Conservation (phyloP, 371 early-diverging fungal species). For the Apophysomyces ossiformis region DNA sequence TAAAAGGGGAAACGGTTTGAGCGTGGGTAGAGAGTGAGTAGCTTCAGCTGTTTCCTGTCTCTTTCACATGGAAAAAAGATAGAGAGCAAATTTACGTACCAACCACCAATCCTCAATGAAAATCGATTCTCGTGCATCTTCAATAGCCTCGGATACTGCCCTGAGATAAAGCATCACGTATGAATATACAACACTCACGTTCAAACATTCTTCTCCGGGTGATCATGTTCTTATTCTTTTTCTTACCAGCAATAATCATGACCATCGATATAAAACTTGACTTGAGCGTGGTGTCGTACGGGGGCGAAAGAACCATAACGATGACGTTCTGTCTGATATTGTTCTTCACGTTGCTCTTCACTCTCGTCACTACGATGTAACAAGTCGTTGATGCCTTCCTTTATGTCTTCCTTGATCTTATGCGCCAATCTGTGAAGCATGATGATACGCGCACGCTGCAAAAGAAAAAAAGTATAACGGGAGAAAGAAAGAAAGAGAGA, state of each 20-base stretch:
- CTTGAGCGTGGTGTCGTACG: constrained; percentile 66
- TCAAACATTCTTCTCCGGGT: not conserved
- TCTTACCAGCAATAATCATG: constrained; percentile 77
- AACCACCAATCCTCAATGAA: constrained; percentile 96
- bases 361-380: constrained; percentile 16
- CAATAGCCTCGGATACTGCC: constrained; percentile 80
- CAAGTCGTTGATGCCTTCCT: constrained; percentile 24
- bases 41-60: too few species aligned
- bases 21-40: not conserved
- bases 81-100: constrained; percentile 34
- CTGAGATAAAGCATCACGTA: constrained; percentile 16
- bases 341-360: constrained; percentile 45
- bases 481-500: too few species aligned
- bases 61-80: too few species aligned
- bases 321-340: constrained; percentile 49
- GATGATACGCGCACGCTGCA: not conserved
- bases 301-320: constrained; percentile 84
- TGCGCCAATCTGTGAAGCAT: constrained; percentile 43
- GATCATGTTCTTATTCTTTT: not conserved
- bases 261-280: constrained; percentile 85
- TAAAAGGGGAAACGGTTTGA: constrained; percentile 8
- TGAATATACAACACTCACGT: not conserved
- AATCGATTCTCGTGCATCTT: constrained; percentile 73
- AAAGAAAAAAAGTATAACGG: constrained; percentile 6
- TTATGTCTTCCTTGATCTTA: constrained; percentile 32